Evolutionary conservation across 2,329 filamentous ascomycete species (phyloP).

Genomic region (Microcyclospora pomicola): DNA sequence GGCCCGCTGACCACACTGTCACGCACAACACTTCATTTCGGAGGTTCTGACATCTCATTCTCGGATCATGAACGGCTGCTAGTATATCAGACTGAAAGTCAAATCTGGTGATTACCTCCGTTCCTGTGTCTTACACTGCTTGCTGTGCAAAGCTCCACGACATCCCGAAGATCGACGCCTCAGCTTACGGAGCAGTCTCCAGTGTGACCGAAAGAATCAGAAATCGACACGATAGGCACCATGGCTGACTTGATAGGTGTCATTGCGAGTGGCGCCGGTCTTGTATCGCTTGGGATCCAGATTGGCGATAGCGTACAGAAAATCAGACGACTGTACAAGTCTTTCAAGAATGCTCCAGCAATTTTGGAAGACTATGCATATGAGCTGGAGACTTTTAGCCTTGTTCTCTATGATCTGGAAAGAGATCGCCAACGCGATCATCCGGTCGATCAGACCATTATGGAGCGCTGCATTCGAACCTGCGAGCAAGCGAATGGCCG

Average conservation of each 20-base stretch:
- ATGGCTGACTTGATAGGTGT: constrained; percentile 6
- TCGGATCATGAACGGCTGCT: too few species aligned
- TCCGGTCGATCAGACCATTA: neutral
- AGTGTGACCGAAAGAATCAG: too few species aligned
- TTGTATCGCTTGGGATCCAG: constrained; percentile 6
- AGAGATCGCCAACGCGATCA: constrained; percentile 2
- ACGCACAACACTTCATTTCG: too few species aligned
- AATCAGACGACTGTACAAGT: neutral
- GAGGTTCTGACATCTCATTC: too few species aligned
- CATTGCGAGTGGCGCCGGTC: constrained; percentile 4
- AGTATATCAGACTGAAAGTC: too few species aligned
- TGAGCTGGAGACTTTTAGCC: constrained; percentile 2
- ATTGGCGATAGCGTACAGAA: constrained; percentile 5
- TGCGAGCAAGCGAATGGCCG: neutral
- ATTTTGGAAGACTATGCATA: constrained; percentile 1
- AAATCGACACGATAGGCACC: too few species aligned
- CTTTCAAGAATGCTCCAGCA: constrained; percentile 4
- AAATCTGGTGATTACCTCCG: too few species aligned
- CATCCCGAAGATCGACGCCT: too few species aligned
- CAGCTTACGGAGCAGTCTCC: too few species aligned
- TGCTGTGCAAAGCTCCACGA: too few species aligned
- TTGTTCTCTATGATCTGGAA: neutral
- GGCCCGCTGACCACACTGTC: too few species aligned
- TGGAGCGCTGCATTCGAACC: constrained; percentile 1
- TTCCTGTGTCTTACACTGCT: too few species aligned